Conservation (phyloP, 2,329 filamentous ascomycete genomes). For the Trematosphaeria pertusa region DNA sequence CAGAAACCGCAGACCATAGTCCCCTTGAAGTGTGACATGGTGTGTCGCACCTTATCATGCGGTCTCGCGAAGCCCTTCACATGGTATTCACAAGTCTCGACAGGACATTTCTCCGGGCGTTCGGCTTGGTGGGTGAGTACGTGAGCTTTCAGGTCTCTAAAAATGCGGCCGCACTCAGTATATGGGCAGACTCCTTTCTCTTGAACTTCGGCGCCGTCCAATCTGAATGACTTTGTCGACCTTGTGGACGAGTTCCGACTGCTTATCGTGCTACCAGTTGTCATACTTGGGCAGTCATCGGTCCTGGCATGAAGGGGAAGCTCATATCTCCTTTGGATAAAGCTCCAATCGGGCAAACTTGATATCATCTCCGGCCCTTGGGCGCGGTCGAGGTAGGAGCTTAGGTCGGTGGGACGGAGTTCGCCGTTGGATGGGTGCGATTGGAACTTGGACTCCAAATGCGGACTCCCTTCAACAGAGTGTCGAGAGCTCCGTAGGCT, state of each 20-base stretch:
- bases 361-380: too few species aligned
- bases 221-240: conserved; percentile 23
- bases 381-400: too few species aligned
- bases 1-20: conserved; percentile 96
- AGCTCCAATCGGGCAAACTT: conserved; percentile 20
- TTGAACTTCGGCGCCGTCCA: conserved; percentile 64
- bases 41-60: conserved; percentile 91
- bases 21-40: conserved; percentile 88
- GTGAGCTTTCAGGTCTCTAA: conserved; percentile 86
- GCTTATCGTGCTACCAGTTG: conserved; percentile 25
- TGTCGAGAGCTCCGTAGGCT: too few species aligned
- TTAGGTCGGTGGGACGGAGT: too few species aligned
- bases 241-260: conserved; percentile 31
- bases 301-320: conserved; percentile 3
- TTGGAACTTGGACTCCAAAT: too few species aligned
- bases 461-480: too few species aligned
- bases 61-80: conserved; percentile 87
- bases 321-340: conserved; percentile 6
- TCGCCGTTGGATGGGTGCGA: too few species aligned
- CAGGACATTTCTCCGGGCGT: conserved; percentile 87
- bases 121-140: conserved; percentile 88
- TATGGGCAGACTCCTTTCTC: conserved; percentile 74
- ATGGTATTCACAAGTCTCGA: conserved; percentile 85
- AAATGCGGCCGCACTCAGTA: conserved; percentile 77
- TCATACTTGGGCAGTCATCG: conserved; percentile 24